A percentile compares a stretch with the other conserved stretches of the same genome.
Evolutionary conservation across 139 green algal species (phyloP).

Genomic region (Micromonas pusilla): DNA sequence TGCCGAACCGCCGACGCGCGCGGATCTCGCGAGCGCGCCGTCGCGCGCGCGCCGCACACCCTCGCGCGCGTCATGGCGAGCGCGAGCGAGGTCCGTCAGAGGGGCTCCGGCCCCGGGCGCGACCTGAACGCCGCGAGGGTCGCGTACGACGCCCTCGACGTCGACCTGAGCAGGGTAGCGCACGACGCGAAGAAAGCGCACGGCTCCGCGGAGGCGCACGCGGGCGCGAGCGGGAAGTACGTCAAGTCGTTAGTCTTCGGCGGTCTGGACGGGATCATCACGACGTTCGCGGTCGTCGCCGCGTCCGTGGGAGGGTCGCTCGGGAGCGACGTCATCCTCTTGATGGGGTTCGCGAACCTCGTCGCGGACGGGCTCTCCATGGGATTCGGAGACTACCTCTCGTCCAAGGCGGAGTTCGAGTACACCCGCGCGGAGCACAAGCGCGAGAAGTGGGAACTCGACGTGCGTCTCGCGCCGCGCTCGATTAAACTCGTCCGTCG

Average conservation of each 20-base stretch:
- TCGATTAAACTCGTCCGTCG: too few species aligned
- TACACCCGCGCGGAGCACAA: slow-evolving; percentile 13
- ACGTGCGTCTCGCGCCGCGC: too few species aligned
- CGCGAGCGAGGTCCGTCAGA: too few species aligned
- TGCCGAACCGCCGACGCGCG: too few species aligned
- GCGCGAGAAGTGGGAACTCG: slow-evolving; percentile 30
- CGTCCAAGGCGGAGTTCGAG: slow-evolving; percentile 18
- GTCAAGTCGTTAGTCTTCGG: slow-evolving; percentile 23
- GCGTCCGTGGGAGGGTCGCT: slow-evolving; percentile 14
- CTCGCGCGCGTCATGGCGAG: too few species aligned
- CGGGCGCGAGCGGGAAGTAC: slow-evolving; percentile 15
- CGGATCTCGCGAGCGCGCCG: too few species aligned
- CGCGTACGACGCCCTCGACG: slow-evolving; percentile 4
- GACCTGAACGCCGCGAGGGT: slow-evolving; percentile 1
- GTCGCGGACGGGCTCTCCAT: slow-evolving; percentile 32
- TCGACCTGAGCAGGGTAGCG: neutral
- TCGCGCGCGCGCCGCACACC: too few species aligned
- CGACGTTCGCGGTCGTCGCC: slow-evolving; percentile 31
- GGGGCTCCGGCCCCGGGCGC: too few species aligned
- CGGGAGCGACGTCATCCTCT: slow-evolving; percentile 9
- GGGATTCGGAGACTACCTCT: slow-evolving; percentile 30
- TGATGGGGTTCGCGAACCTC: slow-evolving; percentile 33
- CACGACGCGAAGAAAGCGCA: neutral
- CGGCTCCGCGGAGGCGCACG: neutral
- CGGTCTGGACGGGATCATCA: slow-evolving; percentile 30